A percentile compares a stretch with the other conserved stretches of the same genome.
These are phyloP conservation scores for Termitomyces sp. DNA, from an alignment of 1,284 basidiomycete genomes.

Conservation along the genomic window DNA sequence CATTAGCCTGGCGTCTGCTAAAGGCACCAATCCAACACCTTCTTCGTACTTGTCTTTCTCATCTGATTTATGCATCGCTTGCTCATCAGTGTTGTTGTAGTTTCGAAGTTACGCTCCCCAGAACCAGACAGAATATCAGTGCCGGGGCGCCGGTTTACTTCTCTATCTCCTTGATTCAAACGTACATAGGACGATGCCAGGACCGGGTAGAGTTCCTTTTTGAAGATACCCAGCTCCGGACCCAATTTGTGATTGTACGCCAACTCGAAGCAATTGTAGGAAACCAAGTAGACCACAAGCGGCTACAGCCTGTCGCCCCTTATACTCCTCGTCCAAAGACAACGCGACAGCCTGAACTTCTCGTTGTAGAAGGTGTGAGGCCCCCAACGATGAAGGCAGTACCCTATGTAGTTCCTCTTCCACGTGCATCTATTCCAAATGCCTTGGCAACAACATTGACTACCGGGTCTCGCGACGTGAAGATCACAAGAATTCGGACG, in stretches of 20 bases:
- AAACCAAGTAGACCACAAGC: slow-evolving; percentile 41
- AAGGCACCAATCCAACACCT: slow-evolving; percentile 16
- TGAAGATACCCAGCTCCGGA: slow-evolving; percentile 33
- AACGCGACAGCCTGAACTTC: slow-evolving; percentile 32
- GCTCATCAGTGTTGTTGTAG: background rate
- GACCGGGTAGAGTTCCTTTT: slow-evolving; percentile 41
- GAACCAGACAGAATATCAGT: slow-evolving; percentile 18
- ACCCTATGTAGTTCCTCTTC: slow-evolving; percentile 36
- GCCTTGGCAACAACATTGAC: slow-evolving; percentile 27
- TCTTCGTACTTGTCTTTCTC: slow-evolving; percentile 26
- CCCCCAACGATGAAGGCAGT: slow-evolving; percentile 36
- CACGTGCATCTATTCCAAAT: slow-evolving; percentile 33
- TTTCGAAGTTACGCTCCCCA: slow-evolving; percentile 14
- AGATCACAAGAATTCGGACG: slow-evolving; percentile 22
- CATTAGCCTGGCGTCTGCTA: slow-evolving; percentile 31
- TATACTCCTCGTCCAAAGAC: slow-evolving; percentile 44
- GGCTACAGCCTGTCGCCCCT: slow-evolving; percentile 43
- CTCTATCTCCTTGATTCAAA: slow-evolving; percentile 30
- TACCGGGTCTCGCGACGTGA: slow-evolving; percentile 20
- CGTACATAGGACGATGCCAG: slow-evolving; percentile 42
- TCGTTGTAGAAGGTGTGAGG: slow-evolving; percentile 43
- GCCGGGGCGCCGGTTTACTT: slow-evolving; percentile 26
- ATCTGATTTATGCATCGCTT: background rate
- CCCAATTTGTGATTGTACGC: slow-evolving; percentile 41
- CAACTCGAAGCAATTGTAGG: slow-evolving; percentile 38